phyloP scores from a whole-genome alignment of 805 yeast genomes.

The Candida easanensis region DNA sequence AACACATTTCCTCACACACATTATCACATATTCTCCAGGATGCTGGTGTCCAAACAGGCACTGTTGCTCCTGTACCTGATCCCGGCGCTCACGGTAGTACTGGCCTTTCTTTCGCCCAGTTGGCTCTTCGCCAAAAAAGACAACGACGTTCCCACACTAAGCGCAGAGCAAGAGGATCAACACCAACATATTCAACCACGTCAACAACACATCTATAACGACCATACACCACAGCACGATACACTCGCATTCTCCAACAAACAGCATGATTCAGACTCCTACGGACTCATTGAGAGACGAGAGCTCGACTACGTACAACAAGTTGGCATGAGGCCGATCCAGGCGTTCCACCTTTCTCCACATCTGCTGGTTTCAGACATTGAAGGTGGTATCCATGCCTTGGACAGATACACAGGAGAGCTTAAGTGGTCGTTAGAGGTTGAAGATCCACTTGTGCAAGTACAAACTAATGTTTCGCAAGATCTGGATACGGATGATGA shows the following conservation, averaged over 20 bases:
- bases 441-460: constrained; percentile 57
- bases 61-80: constrained; percentile 2
- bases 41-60: not conserved
- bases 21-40: not conserved
- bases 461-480: constrained; percentile 23
- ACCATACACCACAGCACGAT: not conserved
- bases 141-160: not conserved
- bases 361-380: constrained; percentile 71
- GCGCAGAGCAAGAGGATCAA: not conserved
- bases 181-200: not conserved
- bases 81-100: constrained; percentile 8
- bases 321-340: constrained; percentile 39
- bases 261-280: not conserved
- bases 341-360: constrained; percentile 71
- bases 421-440: constrained; percentile 74
- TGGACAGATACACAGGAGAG: constrained; percentile 72
- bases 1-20: not conserved
- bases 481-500: constrained; percentile 26
- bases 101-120: constrained; percentile 12
- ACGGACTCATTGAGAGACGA: constrained; percentile 4
- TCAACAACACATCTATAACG: constrained; percentile 1
- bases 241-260: constrained; percentile 1
- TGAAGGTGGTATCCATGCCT: constrained; percentile 84
- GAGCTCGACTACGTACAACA: constrained; percentile 8
- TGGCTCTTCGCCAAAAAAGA: no score